These are phyloP conservation scores for Piper betle DNA, from an alignment of 164 flowering plant genomes.

Conservation along the genomic window DNA sequence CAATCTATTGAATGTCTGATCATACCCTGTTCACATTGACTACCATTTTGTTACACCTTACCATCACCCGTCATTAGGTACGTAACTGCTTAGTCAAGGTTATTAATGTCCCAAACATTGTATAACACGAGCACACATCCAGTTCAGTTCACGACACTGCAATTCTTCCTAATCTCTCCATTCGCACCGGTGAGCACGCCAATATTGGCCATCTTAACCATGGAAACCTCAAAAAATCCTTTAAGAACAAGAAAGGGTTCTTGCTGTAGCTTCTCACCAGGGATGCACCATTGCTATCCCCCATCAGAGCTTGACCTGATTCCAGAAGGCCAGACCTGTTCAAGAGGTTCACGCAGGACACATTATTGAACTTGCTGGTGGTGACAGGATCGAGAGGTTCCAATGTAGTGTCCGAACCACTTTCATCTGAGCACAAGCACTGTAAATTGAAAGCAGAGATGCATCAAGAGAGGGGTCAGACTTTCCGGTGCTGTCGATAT, in stretches of 20 bases:
- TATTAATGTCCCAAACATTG: no score
- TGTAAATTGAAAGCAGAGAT: slow-evolving; percentile 30
- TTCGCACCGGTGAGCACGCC: slow-evolving; percentile 44
- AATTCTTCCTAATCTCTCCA: slow-evolving; percentile 60
- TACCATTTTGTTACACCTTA: no score
- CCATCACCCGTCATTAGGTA: no score
- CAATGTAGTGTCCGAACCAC: slow-evolving; percentile 26
- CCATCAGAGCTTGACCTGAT: slow-evolving; percentile 61
- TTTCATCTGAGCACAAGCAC: slow-evolving; percentile 35
- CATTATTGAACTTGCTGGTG: slow-evolving; percentile 38
- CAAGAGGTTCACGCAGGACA: slow-evolving; percentile 36
- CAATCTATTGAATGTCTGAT: no score
- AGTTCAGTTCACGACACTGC: slow-evolving; percentile 35
- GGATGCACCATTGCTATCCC: slow-evolving; percentile 26
- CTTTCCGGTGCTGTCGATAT: slow-evolving; percentile 42
- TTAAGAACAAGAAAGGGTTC: slow-evolving; percentile 28
- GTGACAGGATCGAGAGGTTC: slow-evolving; percentile 45
- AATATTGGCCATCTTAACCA: slow-evolving; percentile 44
- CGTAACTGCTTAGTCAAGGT: no score
- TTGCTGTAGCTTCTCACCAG: slow-evolving; percentile 35
- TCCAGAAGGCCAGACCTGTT: slow-evolving; percentile 47
- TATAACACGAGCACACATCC: no score
- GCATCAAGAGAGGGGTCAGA: slow-evolving; percentile 55
- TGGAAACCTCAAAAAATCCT: slow-evolving; percentile 55
- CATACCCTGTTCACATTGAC: no score